phyloP scores from a whole-genome alignment of 495 filamentous ascomycete genomes.

The Podospora didyma region DNA sequence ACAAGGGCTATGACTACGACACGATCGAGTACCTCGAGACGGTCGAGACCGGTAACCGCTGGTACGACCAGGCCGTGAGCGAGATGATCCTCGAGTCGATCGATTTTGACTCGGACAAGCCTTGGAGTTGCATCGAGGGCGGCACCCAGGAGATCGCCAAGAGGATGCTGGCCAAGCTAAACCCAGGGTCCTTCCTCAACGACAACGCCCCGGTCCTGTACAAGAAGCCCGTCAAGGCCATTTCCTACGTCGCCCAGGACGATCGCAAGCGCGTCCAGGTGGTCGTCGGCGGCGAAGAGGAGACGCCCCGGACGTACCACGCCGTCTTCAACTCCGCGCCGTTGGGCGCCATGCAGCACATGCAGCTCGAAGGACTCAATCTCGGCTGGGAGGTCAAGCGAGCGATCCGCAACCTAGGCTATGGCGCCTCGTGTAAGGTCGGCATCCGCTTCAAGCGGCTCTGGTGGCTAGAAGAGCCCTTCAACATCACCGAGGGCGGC shows the following conservation, averaged over 20 bases:
- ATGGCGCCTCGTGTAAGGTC: constrained; percentile 30
- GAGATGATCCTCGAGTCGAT: constrained; percentile 33
- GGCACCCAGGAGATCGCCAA: constrained; percentile 18
- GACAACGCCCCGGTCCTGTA: constrained; percentile 21
- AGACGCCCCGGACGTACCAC: neutral
- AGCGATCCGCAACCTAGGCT: constrained; percentile 27
- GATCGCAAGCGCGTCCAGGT: neutral
- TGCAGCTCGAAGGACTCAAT: constrained; percentile 21
- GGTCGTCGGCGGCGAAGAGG: neutral
- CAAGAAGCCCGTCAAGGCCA: neutral
- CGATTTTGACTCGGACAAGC: constrained; percentile 23
- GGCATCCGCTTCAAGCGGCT: constrained; percentile 27
- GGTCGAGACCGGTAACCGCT: neutral
- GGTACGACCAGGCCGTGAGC: constrained; percentile 28
- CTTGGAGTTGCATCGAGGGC: constrained; percentile 16
- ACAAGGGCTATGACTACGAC: neutral
- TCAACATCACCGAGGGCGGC: constrained; percentile 23
- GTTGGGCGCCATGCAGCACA: constrained; percentile 23
- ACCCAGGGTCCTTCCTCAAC: too few species aligned
- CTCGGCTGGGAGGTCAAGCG: constrained; percentile 1
- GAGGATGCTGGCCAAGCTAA: constrained; percentile 1
- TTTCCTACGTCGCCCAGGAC: neutral
- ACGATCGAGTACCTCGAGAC: neutral
- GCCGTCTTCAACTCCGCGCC: constrained; percentile 29
- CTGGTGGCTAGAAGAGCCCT: constrained; percentile 29